These are phyloP conservation scores for Coemansia aciculifera DNA, from an alignment of 192 early-diverging fungal species.

Conservation along the genomic window DNA sequence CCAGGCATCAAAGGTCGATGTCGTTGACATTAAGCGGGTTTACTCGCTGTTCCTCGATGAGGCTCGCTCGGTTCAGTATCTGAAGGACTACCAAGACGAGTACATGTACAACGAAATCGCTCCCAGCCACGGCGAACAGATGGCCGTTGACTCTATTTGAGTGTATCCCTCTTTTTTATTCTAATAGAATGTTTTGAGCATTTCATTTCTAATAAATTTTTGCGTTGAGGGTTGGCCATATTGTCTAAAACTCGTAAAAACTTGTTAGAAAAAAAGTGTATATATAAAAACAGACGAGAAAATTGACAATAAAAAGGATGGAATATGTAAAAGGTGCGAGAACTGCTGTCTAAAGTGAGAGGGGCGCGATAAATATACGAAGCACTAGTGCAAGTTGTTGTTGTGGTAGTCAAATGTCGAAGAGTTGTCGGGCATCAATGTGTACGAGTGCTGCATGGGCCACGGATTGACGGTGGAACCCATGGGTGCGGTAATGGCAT, in stretches of 20 bases:
- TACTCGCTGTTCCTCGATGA: conserved; percentile 96
- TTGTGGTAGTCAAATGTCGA: background rate
- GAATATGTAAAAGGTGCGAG: background rate
- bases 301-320: background rate
- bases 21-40: conserved; percentile 90
- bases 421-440: conserved; percentile 13
- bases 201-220: background rate
- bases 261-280: background rate
- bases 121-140: conserved; percentile 20
- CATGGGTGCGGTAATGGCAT: conserved; percentile 13
- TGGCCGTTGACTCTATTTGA: conserved; percentile 30
- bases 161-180: background rate
- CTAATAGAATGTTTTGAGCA: background rate
- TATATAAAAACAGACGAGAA: background rate
- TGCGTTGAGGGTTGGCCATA: background rate
- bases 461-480: conserved; percentile 14
- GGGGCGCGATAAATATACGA: background rate
- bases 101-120: conserved; percentile 79
- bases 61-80: conserved; percentile 90
- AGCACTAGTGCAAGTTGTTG: background rate
- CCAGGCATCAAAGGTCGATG: conserved; percentile 84
- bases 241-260: background rate
- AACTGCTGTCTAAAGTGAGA: background rate
- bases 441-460: conserved; percentile 25
- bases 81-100: conserved; percentile 93